phyloP scores from a whole-genome alignment of 352 stramenopile genomes.

The Phytopythium sindhum region DNA sequence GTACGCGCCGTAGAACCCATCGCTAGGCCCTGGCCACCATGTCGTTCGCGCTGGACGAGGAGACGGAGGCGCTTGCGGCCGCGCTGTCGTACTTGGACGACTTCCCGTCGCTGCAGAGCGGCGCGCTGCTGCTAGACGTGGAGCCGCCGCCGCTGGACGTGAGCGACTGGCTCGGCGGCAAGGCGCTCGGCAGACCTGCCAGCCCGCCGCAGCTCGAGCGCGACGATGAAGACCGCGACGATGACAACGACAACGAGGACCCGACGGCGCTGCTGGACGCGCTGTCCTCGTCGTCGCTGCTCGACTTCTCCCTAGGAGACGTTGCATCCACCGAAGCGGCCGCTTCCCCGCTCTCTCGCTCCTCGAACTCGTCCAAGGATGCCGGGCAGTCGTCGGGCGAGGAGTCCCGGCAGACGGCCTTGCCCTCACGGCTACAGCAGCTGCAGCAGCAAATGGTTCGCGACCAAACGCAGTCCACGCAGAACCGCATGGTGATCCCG shows the following conservation, averaged over 20 bases:
- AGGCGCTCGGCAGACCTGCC: background rate
- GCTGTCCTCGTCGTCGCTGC: conserved; percentile 8
- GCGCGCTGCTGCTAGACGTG: conserved; percentile 24
- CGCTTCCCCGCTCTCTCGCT: background rate
- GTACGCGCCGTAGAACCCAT: too few relatives aligned
- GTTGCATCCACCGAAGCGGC: background rate
- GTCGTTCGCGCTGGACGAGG: conserved; percentile 22
- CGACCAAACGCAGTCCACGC: background rate
- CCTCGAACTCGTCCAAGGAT: background rate
- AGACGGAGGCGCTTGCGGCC: conserved; percentile 14
- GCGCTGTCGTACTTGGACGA: conserved; percentile 34
- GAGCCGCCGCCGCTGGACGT: conserved; percentile 10
- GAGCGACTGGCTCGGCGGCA: conserved; percentile 5
- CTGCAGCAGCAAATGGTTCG: background rate
- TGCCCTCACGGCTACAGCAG: conserved; percentile 1
- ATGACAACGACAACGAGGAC: conserved; percentile 1
- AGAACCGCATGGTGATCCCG: conserved; percentile 7
- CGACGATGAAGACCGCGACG: conserved; percentile 14
- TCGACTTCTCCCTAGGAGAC: conserved; percentile 1
- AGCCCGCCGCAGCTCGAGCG: background rate
- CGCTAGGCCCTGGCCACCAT: background rate
- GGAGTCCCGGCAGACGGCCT: background rate
- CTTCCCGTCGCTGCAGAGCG: conserved; percentile 14
- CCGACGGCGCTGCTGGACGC: conserved; percentile 22
- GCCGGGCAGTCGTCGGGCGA: conserved; percentile 2